Percentiles rank a stretch among this genome's conserved stretches.
phyloP scores from a whole-genome alignment of 768 basidiomycete species.

The Boletus patriciae region DNA sequence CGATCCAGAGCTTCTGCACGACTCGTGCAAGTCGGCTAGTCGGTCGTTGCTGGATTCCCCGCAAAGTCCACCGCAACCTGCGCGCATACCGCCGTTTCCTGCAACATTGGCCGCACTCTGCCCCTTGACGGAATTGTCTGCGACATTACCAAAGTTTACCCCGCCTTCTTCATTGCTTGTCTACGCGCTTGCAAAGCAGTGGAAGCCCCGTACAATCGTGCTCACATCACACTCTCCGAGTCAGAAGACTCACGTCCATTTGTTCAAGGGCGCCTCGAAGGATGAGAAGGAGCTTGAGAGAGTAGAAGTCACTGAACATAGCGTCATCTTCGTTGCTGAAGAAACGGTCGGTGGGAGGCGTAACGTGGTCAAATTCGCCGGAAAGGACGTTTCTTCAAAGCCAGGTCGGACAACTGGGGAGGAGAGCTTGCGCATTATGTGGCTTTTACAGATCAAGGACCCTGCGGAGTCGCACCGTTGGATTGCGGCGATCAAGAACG shows the following conservation, averaged over 20 bases:
- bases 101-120: constrained; percentile 50
- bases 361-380: constrained; percentile 67
- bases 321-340: constrained; percentile 73
- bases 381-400: constrained; percentile 54
- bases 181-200: constrained; percentile 70
- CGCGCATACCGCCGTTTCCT: constrained; percentile 58
- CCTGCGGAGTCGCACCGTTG: constrained; percentile 65
- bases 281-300: constrained; percentile 74
- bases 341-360: constrained; percentile 44
- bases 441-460: constrained; percentile 69
- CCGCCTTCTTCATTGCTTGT: constrained; percentile 67
- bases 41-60: constrained; percentile 20
- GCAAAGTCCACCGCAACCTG: constrained; percentile 6
- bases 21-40: constrained; percentile 26
- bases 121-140: constrained; percentile 53
- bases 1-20: constrained; percentile 50
- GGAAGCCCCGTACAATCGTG: constrained; percentile 65
- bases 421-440: constrained; percentile 29
- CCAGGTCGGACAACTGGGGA: constrained; percentile 19
- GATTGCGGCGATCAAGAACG: constrained; percentile 73
- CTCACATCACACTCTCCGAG: constrained; percentile 45
- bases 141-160: constrained; percentile 65
- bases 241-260: constrained; percentile 57
- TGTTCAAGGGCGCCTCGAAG: constrained; percentile 62
- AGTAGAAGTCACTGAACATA: constrained; percentile 73